A percentile compares a stretch with the other conserved stretches of the same genome.
Evolutionary conservation across 202 grass and related monocot species (phyloP).

Genomic region (Thinopyrum obtusiflorum): DNA sequence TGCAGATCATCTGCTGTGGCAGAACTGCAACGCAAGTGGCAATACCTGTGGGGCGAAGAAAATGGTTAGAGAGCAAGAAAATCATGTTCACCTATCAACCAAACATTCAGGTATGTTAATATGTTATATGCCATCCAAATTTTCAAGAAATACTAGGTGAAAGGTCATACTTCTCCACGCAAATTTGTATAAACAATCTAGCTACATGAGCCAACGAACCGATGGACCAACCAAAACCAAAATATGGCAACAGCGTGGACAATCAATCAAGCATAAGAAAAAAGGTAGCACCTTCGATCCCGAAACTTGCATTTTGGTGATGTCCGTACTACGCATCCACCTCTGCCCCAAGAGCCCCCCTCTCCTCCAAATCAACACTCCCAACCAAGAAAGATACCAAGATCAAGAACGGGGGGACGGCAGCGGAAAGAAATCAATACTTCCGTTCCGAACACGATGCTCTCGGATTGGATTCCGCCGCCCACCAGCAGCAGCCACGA

Average conservation of each 20-base stretch:
- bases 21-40: not conserved
- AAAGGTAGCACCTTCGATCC: conserved; percentile 28
- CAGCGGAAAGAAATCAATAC: not conserved
- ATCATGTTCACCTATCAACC: not conserved
- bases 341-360: not conserved
- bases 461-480: not conserved
- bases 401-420: not conserved
- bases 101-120: not conserved
- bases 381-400: conserved; percentile 2
- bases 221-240: not conserved
- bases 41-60: not conserved
- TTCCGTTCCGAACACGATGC: not conserved
- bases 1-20: not conserved
- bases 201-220: not conserved
- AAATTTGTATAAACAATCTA: not conserved
- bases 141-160: not conserved
- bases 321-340: not conserved
- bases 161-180: not conserved
- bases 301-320: conserved; percentile 30
- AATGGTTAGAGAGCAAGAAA: not conserved
- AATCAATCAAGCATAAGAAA: not conserved
- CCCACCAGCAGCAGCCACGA: not conserved
- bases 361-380: not conserved
- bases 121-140: too few relatives aligned
- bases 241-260: not conserved